A percentile compares a stretch with the other conserved stretches of the same genome.
Conservation (phyloP, 805 yeast species). For the Lachancea dasiensis region DNA sequence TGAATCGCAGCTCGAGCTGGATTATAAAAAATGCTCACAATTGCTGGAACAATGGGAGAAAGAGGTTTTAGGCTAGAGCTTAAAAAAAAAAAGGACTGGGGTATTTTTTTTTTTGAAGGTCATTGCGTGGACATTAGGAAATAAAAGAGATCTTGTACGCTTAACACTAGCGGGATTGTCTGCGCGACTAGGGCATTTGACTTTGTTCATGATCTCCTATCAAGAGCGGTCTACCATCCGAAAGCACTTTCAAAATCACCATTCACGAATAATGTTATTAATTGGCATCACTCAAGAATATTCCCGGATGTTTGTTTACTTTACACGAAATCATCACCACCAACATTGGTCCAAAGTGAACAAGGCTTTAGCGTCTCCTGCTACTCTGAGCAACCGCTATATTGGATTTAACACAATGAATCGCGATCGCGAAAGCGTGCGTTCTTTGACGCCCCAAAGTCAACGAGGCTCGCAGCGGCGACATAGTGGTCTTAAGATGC, state of each 20-base stretch:
- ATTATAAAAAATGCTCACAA: constrained; percentile 16
- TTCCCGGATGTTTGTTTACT: background rate
- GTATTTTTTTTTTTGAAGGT: too few relatives aligned
- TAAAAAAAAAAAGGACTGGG: too few relatives aligned
- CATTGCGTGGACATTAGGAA: too few relatives aligned
- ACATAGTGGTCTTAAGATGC: constrained; percentile 14
- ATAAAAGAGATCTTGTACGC: too few relatives aligned
- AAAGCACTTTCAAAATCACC: too few relatives aligned
- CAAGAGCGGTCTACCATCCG: too few relatives aligned
- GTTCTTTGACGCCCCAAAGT: constrained; percentile 10
- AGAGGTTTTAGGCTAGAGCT: constrained; percentile 4
- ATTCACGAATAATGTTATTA: background rate
- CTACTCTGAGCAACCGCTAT: too few relatives aligned
- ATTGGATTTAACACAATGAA: too few relatives aligned
- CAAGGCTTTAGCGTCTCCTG: background rate
- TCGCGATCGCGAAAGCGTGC: constrained; percentile 10
- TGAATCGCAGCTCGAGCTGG: constrained; percentile 8
- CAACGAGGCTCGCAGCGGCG: constrained; percentile 5
- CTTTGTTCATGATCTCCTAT: too few relatives aligned
- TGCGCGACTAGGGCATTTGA: background rate
- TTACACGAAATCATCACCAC: too few relatives aligned
- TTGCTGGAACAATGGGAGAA: constrained; percentile 22
- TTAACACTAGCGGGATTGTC: background rate
- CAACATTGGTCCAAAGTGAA: too few relatives aligned
- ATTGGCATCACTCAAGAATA: background rate